Percentiles rank a stretch among this genome's conserved stretches.
Evolutionary conservation across 441 rosid species (phyloP).

Genomic region (Euphorbia neoarborescens): DNA sequence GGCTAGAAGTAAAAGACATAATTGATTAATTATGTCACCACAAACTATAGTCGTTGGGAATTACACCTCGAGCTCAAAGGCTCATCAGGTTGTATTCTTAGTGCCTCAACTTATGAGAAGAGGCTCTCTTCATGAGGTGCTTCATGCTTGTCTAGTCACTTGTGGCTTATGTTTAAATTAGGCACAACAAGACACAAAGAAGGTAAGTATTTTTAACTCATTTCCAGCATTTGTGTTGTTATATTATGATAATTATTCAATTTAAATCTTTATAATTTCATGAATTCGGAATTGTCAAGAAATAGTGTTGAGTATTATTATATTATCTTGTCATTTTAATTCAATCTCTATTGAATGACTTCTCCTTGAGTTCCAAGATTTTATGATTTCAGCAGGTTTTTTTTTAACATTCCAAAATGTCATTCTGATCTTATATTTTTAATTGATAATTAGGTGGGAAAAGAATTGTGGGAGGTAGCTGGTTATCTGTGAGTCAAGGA

Average conservation of each 20-base stretch:
- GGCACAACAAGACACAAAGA: background rate
- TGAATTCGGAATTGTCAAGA: background rate
- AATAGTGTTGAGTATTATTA: no score
- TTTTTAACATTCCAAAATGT: slow-evolving; percentile 5
- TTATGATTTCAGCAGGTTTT: background rate
- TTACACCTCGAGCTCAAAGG: background rate
- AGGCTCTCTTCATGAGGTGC: background rate
- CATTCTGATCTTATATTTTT: slow-evolving; percentile 12
- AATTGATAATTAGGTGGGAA: slow-evolving; percentile 54
- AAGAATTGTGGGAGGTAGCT: slow-evolving; percentile 73
- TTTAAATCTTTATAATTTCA: background rate
- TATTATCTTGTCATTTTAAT: background rate
- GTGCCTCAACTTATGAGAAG: background rate
- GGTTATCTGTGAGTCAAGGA: slow-evolving; percentile 97
- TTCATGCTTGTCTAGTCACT: background rate
- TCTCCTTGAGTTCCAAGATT: background rate
- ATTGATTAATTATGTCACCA: no score
- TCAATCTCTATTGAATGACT: background rate
- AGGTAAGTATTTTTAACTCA: background rate
- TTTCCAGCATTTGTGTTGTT: background rate
- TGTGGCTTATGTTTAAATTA: background rate
- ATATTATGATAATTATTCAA: background rate
- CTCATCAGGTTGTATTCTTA: background rate
- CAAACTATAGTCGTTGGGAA: background rate
- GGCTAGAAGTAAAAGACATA: background rate